These are phyloP conservation scores for Anastatica hierochuntica DNA, from an alignment of 345 rosid genomes.

Conservation along the genomic window DNA sequence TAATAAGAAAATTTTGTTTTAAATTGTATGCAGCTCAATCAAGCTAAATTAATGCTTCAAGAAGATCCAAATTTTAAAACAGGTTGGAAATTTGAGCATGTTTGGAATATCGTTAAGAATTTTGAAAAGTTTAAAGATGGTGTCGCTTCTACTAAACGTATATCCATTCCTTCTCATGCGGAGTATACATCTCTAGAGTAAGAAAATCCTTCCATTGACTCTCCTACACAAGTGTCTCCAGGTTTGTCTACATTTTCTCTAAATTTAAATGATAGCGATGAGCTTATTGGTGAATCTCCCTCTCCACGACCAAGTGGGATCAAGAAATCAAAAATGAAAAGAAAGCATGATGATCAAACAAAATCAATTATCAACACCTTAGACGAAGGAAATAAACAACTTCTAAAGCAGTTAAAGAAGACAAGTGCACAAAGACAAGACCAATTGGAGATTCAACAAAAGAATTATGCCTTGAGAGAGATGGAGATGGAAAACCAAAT, in stretches of 20 bases:
- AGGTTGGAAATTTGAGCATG: not conserved
- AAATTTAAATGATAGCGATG: not conserved
- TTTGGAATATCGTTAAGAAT: no score
- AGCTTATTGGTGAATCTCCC: not conserved
- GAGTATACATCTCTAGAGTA: not conserved
- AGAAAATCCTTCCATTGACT: not conserved
- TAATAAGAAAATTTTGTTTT: no score
- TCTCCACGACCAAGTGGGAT: not conserved
- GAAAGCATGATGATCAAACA: not conserved
- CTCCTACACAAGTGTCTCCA: not conserved
- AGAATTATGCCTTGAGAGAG: not conserved
- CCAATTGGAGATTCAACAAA: not conserved
- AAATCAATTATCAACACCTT: not conserved
- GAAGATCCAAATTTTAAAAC: not conserved
- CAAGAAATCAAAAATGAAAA: not conserved
- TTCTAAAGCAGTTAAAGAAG: not conserved
- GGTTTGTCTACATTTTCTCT: not conserved
- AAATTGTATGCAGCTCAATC: not conserved
- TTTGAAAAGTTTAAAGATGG: not conserved
- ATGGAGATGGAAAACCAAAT: no score
- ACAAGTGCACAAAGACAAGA: not conserved
- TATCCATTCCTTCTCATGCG: not conserved
- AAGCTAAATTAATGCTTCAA: not conserved
- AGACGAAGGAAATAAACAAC: not conserved
- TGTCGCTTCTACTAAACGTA: not conserved